Percentiles rank a stretch among this genome's conserved stretches.
These are phyloP conservation scores for Kwoniella sp. DNA, from an alignment of 768 basidiomycete species.

Conservation along the genomic window DNA sequence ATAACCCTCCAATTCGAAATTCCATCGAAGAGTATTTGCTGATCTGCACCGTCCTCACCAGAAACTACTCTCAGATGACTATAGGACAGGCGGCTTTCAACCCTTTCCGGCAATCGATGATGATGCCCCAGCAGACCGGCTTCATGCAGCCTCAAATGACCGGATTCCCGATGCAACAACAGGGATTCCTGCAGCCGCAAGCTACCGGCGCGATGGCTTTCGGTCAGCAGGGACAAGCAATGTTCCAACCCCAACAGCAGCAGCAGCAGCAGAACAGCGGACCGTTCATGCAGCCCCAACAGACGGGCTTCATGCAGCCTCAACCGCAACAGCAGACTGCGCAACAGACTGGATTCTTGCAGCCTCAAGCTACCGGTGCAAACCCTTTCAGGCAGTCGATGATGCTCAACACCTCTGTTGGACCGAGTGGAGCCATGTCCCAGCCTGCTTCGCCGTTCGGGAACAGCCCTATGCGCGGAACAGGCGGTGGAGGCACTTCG, in stretches of 20 bases:
- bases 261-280: slow-evolving; percentile 66
- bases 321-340: slow-evolving; percentile 51
- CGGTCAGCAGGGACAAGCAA: slow-evolving; percentile 58
- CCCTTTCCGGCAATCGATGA: slow-evolving; percentile 72
- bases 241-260: slow-evolving; percentile 57
- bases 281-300: slow-evolving; percentile 40
- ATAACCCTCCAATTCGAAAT: background rate
- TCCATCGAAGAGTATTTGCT: background rate
- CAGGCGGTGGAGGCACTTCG: background rate
- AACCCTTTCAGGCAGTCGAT: slow-evolving; percentile 86
- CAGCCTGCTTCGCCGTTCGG: slow-evolving; percentile 38
- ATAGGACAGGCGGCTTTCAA: slow-evolving; percentile 67
- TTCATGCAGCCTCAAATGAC: slow-evolving; percentile 56
- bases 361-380: slow-evolving; percentile 62
- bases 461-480: background rate
- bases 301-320: slow-evolving; percentile 32
- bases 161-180: slow-evolving; percentile 50
- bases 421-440: slow-evolving; percentile 24
- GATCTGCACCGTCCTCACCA: background rate
- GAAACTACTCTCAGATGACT: slow-evolving; percentile 31
- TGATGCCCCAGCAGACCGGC: slow-evolving; percentile 56
- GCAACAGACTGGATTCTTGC: slow-evolving; percentile 50
- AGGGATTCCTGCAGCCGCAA: slow-evolving; percentile 60
- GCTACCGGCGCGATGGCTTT: slow-evolving; percentile 61
- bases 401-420: slow-evolving; percentile 68